Conservation (phyloP, 2,329 filamentous ascomycete species). For the Talaromyces sp. region DNA sequence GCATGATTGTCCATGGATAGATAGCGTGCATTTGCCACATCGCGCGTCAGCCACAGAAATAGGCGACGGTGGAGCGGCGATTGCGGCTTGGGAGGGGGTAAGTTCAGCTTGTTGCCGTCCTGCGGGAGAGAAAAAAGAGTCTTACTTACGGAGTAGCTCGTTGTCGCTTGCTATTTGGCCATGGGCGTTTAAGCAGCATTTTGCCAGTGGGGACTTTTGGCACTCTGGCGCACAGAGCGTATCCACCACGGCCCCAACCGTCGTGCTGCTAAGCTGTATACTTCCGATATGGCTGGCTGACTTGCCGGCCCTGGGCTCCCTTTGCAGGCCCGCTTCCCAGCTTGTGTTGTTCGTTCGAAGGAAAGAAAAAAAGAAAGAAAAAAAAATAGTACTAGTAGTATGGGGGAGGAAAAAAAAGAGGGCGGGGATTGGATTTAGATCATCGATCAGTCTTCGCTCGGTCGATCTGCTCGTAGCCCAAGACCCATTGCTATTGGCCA, state of each 20-base stretch:
- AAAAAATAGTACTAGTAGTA: not conserved
- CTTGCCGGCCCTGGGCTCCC: not conserved
- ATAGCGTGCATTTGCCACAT: not conserved
- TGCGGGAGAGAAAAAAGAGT: not conserved
- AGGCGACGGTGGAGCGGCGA: not conserved
- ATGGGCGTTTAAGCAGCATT: not conserved
- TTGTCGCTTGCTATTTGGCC: not conserved
- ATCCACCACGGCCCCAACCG: not conserved
- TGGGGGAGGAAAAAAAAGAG: not conserved
- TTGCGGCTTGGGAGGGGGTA: not conserved
- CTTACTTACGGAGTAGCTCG: no score
- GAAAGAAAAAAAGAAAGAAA: not conserved
- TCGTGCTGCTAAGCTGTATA: not conserved
- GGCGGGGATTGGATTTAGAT: not conserved
- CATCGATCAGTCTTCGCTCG: not conserved
- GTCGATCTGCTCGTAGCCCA: not conserved
- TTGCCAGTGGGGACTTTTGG: not conserved
- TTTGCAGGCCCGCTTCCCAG: not conserved
- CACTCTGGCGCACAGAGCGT: not conserved
- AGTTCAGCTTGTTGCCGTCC: not conserved
- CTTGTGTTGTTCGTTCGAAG: not conserved
- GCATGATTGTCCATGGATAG: not conserved
- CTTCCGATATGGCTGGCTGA: constrained; percentile 6
- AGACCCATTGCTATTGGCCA: not conserved
- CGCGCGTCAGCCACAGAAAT: not conserved